Base-by-base conservation (phyloP, 768 basidiomycete genomes). In the Scleroderma bovista region DNA sequence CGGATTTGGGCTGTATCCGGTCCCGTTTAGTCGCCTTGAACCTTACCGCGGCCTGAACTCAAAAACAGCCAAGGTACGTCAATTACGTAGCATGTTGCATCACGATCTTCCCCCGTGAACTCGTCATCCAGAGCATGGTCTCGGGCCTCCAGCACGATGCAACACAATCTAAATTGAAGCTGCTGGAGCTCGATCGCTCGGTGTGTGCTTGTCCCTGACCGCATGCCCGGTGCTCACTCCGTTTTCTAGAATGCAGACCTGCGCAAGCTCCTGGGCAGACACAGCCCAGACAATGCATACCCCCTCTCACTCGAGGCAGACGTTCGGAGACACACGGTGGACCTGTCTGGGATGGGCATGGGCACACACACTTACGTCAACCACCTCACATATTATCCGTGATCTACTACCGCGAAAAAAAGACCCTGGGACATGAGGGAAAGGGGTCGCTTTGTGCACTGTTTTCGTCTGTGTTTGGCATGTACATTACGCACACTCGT, bases 11-110 rank as follows among this genome's bases (percentile, higher is more conserved):
- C 75, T 75, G 48, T 83, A 72, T 56, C 84, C 83, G 0, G 76
- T 87, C 34, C 69, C 74, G 1, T 72, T 74, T 49, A 71, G 75
- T 17, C 74, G 79, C 37, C 72, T 88, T 20, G 79, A 80, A 22
- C 76, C 77, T 1, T 84, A 81, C 62, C 80, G 74, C 44, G 86
- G 86, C 6, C 71, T 88, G n/a, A 86, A 88, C 59, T 80, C 78
- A 20, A 88, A 83, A 64, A 87, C 84, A 0, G 84, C 83, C 46
- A 88, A 86, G 75, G 86, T 85, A 49, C 2, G 7, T 26, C 41
- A 26, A 20, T 43, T 43, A 43, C 41, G 41, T 43, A 26, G 16
- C 41, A 11, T 20, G 19, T 5, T 36, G n/a, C 26, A 5, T 29
- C 20, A 33, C 19, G 7, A 24, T 20, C 15, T 3, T 8, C n/a